Conservation (phyloP, 768 basidiomycete genomes). For the Pleurotus ostreatus region DNA sequence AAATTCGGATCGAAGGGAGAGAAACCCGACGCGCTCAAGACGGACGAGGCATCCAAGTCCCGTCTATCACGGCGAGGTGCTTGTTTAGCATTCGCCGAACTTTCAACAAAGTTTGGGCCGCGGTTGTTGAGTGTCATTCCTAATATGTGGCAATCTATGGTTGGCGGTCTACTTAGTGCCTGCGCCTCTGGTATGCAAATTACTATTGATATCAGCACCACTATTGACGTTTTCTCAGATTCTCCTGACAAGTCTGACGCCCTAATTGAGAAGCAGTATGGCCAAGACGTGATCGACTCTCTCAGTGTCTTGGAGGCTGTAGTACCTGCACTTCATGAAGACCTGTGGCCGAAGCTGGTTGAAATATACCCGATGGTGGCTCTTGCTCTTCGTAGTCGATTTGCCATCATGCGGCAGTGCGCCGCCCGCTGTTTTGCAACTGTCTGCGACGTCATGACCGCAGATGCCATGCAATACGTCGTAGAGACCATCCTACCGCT, state of each 20-base stretch:
- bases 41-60: conserved; percentile 58
- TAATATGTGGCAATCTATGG: conserved; percentile 93
- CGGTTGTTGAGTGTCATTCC: conserved; percentile 77
- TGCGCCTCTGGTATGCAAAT: conserved; percentile 58
- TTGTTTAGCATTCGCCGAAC: conserved; percentile 70
- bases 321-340: conserved; percentile 67
- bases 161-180: conserved; percentile 65
- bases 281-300: conserved; percentile 90
- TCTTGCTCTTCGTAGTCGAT: conserved; percentile 77
- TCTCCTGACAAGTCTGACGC: conserved; percentile 55
- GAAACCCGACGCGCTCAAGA: conserved; percentile 30
- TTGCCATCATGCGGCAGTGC: conserved; percentile 85
- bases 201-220: conserved; percentile 6
- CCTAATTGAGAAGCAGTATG: conserved; percentile 66
- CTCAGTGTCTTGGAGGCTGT: conserved; percentile 86
- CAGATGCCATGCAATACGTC: conserved; percentile 85
- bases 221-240: conserved; percentile 28
- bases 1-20: conserved; percentile 32
- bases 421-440: conserved; percentile 86
- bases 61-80: conserved; percentile 84
- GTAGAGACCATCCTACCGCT: conserved; percentile 81
- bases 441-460: conserved; percentile 81
- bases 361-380: conserved; percentile 75
- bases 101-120: conserved; percentile 75
- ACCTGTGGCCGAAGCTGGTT: conserved; percentile 64